Base-by-base conservation (phyloP, 2,329 filamentous ascomycete genomes). In the Penicillium sp. region DNA sequence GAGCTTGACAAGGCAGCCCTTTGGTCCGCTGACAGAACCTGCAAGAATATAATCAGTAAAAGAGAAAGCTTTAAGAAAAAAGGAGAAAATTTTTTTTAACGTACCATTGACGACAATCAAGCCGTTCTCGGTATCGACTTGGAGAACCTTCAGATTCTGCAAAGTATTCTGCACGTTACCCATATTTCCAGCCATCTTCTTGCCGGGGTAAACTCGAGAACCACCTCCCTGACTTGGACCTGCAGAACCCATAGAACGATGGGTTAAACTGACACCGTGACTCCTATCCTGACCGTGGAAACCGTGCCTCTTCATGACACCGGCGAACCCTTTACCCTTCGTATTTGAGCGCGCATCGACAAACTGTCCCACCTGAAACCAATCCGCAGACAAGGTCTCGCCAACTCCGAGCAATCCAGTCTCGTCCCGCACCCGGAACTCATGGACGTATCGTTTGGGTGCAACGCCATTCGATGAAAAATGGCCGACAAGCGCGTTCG, bases 161-260 rank as follows among this genome's bases (percentile, higher is more conserved):
- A 94, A 82, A 48, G 94, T 99, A 56, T 91, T 89, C 64, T 84
- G 85, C 74, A 96, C 83, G 63, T 88, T 89, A 62, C 94, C 94
- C 94, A 99, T 97, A 59, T 90, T 85, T 55, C 94, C 94, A 3
- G 94, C 85, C 94, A 99, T 99, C 78, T 91, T 94, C 84, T 99
- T 99, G 59, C 94, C 94, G 0, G 94, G 94, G 69, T 91, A 79
- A 23, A 99, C 93, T 75, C 94, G 85, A 61, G 90, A 95, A 77
- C 94, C 94, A 70, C 89, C 87, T 62, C 94, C 94, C 76, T 99
- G 94, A 65, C 88, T 89, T 59, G 89, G 90, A 71, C 94, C 94
- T 7, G 88, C 83, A 33, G 91, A 93, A 80, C 94, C 94, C 77
- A 97, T 90, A 26, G 89, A 89, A 68, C 94, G 84, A 81, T 99